phyloP scores from a whole-genome alignment of 257 asterid species.

The Leptodermis oblonga region DNA sequence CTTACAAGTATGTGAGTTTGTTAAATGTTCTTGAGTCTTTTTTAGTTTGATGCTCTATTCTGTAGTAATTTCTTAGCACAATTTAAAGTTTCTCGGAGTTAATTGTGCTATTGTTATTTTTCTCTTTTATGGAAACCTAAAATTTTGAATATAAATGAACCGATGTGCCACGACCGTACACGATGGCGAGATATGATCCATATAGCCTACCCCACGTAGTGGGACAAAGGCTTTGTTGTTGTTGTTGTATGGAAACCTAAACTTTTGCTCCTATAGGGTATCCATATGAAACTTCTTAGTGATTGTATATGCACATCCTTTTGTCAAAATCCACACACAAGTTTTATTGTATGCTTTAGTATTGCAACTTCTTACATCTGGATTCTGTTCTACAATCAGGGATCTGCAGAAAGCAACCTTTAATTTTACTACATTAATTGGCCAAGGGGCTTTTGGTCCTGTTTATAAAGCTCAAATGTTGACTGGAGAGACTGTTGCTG shows the following conservation, averaged over 20 bases:
- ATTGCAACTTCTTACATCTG: slow-evolving; percentile 10
- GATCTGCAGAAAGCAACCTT: slow-evolving; percentile 87
- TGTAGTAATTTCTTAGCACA: not conserved
- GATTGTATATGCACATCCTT: not conserved
- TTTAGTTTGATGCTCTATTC: slow-evolving; percentile 10
- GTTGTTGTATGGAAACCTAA: too few species aligned
- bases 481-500: slow-evolving; percentile 84
- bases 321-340: not conserved
- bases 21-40: slow-evolving; percentile 5
- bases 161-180: too few species aligned
- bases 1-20: slow-evolving; percentile 61
- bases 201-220: too few species aligned
- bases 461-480: slow-evolving; percentile 88
- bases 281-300: not conserved
- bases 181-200: too few species aligned
- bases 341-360: not conserved
- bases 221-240: too few species aligned
- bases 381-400: slow-evolving; percentile 44
- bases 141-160: too few species aligned
- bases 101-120: not conserved
- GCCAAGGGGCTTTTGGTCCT: slow-evolving; percentile 94
- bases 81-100: slow-evolving; percentile 6
- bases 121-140: not conserved
- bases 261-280: not conserved
- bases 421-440: slow-evolving; percentile 81